phyloP scores from a whole-genome alignment of 1,284 basidiomycete genomes.

The Gymnopus androsaceus region DNA sequence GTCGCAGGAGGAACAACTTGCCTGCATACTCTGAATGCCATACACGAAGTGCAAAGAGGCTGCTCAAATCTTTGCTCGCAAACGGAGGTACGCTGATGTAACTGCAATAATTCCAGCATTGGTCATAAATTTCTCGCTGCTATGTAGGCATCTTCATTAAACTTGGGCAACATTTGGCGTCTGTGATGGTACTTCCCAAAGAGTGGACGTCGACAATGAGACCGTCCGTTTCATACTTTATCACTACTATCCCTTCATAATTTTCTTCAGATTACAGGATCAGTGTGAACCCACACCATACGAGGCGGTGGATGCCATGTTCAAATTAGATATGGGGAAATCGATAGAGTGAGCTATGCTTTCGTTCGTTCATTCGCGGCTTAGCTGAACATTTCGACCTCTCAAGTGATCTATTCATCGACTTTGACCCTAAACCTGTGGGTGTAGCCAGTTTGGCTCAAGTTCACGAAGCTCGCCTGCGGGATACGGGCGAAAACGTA shows the following conservation, averaged over 20 bases:
- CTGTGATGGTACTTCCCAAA: constrained; percentile 62
- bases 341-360: too few species aligned
- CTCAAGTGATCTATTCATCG: constrained; percentile 74
- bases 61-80: constrained; percentile 77
- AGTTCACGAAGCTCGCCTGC: constrained; percentile 85
- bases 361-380: too few species aligned
- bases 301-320: constrained; percentile 68
- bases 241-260: constrained; percentile 23
- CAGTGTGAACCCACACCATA: constrained; percentile 81
- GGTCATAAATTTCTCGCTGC: neutral
- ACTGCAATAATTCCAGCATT: neutral
- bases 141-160: constrained; percentile 85
- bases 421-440: constrained; percentile 89
- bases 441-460: constrained; percentile 95
- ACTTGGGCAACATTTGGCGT: constrained; percentile 81
- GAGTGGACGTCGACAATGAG: constrained; percentile 76
- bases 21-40: constrained; percentile 80
- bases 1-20: constrained; percentile 54
- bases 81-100: constrained; percentile 71
- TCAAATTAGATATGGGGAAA: constrained; percentile 72
- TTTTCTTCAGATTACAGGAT: constrained; percentile 66
- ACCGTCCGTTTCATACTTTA: constrained; percentile 38
- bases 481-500: constrained; percentile 72
- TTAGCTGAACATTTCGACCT: too few species aligned
- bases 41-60: constrained; percentile 73